Evolutionary conservation across 179 eudicot genomes (phyloP), one percentile per base, ranked within the genome.

Genomic region (Actinidia arguta): DNA sequence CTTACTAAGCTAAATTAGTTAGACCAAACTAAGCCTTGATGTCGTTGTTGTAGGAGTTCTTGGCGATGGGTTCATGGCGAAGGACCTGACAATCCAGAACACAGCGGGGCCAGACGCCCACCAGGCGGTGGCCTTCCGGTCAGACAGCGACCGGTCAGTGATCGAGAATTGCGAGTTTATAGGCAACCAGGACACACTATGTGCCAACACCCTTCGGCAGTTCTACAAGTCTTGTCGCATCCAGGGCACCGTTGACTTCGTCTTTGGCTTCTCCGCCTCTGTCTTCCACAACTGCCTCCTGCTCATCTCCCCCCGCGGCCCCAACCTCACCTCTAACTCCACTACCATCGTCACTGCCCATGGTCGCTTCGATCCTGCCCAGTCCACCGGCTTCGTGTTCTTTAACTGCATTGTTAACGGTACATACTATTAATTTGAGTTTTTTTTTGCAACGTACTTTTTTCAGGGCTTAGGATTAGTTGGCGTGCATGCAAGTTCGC

Each of bases 101-200:
- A 96, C 98, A 1, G 99, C 98, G 0, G 99, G 99, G 3, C 91
- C 97, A 0, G 83, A 79, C 48, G 94, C 92, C 13, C 95, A 92
- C 84, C 99, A 96, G 72, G 99, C 99, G 3, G 90, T 96, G 6
- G 99, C 99, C 20, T 95, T 92, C 78, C 88, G 96, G 20, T 93
- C 95, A 3, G 96, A 93, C 73, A 92, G 97, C 0, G 99, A 96
- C 54, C 85, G 81, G 51, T 94, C 98, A 0, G 83, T 94, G 27
- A 73, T 95, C 0, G 92, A 90, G 67, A 90, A 91, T 0, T 93
- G 97, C 46, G 99, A 91, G 75, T 91, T 96, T 78, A 81, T 91
- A 0, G 99, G 99, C 11, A 93, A 92, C 78, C 99, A 96, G 74
- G 99, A 96, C 94, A 96, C 99, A 0, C 90, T 96, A 9, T 96